Percentiles rank a stretch among this genome's conserved stretches.
Conservation (phyloP, 805 yeast species). For the Sugiyamaella americana region DNA sequence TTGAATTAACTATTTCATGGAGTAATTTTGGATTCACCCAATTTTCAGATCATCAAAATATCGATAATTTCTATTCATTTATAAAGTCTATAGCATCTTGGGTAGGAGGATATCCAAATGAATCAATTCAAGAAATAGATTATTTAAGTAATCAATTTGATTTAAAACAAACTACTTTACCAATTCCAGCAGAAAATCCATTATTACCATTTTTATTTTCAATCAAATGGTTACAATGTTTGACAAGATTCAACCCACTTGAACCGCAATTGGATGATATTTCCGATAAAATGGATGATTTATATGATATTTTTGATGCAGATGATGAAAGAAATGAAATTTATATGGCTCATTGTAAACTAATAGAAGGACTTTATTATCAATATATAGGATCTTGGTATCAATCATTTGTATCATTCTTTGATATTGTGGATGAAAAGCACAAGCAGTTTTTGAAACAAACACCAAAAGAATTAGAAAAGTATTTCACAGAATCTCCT, state of each 20-base stretch:
- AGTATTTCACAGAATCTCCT: neutral
- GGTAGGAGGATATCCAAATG: neutral
- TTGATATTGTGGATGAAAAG: too few species aligned
- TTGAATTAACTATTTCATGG: neutral
- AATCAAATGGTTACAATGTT: neutral
- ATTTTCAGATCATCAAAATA: neutral
- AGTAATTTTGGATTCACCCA: neutral
- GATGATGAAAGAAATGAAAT: neutral
- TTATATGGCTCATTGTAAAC: neutral
- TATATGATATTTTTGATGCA: neutral
- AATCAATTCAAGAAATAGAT: neutral
- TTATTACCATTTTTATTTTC: neutral
- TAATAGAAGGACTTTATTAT: neutral
- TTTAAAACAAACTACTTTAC: too few species aligned
- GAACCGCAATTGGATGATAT: neutral
- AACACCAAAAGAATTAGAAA: neutral
- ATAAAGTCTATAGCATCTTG: neutral
- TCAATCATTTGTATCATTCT: neutral
- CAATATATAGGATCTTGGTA: neutral
- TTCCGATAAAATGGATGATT: neutral
- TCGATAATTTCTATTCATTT: neutral
- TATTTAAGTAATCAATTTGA: neutral
- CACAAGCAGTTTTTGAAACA: neutral
- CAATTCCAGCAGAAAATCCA: too few species aligned
- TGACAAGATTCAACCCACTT: constrained; percentile 1